Conservation (phyloP, 352 stramenopile genomes). For the Hyaloperonospora brassicae region DNA sequence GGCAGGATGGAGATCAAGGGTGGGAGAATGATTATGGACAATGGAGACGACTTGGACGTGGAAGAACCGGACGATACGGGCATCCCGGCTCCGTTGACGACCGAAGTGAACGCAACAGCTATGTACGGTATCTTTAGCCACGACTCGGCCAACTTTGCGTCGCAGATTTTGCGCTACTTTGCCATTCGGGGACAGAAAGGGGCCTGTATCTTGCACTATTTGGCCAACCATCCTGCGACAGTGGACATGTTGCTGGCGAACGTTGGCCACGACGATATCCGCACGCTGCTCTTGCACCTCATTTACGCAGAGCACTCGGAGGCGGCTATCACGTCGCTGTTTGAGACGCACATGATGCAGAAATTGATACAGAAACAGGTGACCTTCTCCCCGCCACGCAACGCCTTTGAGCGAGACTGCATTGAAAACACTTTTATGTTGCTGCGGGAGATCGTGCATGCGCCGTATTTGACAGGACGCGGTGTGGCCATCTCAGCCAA, state of each 20-base stretch:
- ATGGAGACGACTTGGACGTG: conserved; percentile 30
- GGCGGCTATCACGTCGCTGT: conserved; percentile 57
- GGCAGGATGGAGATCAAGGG: conserved; percentile 22
- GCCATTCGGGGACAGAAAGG: conserved; percentile 71
- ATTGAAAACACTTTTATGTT: conserved; percentile 79
- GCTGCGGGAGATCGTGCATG: conserved; percentile 72
- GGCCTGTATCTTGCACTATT: conserved; percentile 66
- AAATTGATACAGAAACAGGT: conserved; percentile 74
- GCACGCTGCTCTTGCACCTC: conserved; percentile 65
- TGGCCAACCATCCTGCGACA: conserved; percentile 40
- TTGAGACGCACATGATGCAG: conserved; percentile 61
- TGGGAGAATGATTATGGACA: conserved; percentile 8
- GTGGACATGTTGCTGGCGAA: conserved; percentile 75
- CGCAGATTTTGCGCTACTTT: conserved; percentile 77
- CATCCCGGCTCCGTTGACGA: conserved; percentile 30
- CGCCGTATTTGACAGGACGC: conserved; percentile 71
- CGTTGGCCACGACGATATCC: conserved; percentile 75
- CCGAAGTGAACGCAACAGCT: conserved; percentile 33
- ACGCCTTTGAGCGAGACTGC: conserved; percentile 61
- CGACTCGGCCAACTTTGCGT: conserved; percentile 72
- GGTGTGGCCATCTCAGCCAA: conserved; percentile 82
- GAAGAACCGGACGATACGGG: conserved; percentile 28
- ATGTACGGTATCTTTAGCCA: conserved; percentile 65
- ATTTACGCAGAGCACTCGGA: conserved; percentile 83
- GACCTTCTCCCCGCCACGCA: conserved; percentile 60